Evolutionary conservation across 1,139 yeast genomes (phyloP).

Genomic region (Suhomyces terraborum): DNA sequence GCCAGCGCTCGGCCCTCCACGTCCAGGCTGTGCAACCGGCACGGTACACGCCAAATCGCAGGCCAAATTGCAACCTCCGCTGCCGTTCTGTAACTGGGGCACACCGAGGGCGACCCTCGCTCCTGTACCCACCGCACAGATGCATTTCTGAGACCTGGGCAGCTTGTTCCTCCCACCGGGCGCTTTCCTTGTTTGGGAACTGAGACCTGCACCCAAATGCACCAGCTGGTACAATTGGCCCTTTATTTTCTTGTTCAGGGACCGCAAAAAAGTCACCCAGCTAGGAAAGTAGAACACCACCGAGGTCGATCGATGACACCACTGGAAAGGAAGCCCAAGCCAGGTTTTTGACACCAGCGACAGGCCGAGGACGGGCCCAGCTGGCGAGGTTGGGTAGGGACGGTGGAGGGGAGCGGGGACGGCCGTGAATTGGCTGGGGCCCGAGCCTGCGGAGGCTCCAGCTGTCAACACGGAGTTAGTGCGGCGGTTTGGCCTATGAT

Average conservation of each 20-base stretch:
- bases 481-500: slow-evolving; percentile 1
- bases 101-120: background rate
- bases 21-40: too few species aligned
- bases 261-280: slow-evolving; percentile 7
- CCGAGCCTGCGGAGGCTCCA: background rate
- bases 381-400: too few species aligned
- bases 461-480: background rate
- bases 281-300: background rate
- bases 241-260: slow-evolving; percentile 13
- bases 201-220: background rate
- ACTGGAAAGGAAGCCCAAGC: background rate
- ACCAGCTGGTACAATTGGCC: slow-evolving; percentile 10
- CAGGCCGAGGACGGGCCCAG: too few species aligned
- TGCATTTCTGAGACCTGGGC: too few species aligned
- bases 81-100: too few species aligned
- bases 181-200: background rate
- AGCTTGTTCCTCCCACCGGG: background rate
- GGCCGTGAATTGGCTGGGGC: too few species aligned
- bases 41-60: too few species aligned
- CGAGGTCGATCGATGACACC: slow-evolving; percentile 4
- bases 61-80: too few species aligned
- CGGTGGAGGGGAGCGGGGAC: too few species aligned
- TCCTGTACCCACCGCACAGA: too few species aligned
- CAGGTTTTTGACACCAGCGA: slow-evolving; percentile 2
- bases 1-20: too few species aligned